Evolutionary conservation across 768 basidiomycete species (phyloP).

Genomic region (Rhizopogon salebrosus): DNA sequence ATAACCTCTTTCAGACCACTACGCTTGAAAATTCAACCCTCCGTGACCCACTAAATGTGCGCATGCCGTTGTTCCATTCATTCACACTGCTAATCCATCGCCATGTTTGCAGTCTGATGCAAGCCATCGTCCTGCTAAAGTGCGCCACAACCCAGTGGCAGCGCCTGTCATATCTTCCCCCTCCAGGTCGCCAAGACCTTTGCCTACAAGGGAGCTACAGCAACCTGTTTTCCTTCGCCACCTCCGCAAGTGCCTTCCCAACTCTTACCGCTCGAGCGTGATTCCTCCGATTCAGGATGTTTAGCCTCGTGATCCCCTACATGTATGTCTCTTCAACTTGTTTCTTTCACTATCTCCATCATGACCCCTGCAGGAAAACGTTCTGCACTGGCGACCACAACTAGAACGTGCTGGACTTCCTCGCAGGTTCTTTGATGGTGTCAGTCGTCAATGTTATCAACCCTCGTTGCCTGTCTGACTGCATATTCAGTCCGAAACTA

Average conservation of each 20-base stretch:
- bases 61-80: not conserved
- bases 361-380: not conserved
- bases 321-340: too few relatives aligned
- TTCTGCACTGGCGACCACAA: not conserved
- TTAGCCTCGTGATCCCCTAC: too few relatives aligned
- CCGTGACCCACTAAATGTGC: not conserved
- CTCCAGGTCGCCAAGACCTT: not conserved
- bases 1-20: not conserved
- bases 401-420: not conserved
- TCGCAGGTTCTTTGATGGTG: not conserved
- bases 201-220: too few relatives aligned
- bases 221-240: too few relatives aligned
- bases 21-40: not conserved
- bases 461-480: not conserved
- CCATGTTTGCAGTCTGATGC: not conserved
- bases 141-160: not conserved
- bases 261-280: too few relatives aligned
- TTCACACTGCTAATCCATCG: too few relatives aligned
- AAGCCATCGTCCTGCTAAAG: not conserved
- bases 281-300: too few relatives aligned
- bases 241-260: too few relatives aligned
- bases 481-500: not conserved
- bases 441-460: not conserved
- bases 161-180: not conserved
- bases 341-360: not conserved